Conservation (phyloP, 2,329 filamentous ascomycete species). For the Fusarium secorum region DNA sequence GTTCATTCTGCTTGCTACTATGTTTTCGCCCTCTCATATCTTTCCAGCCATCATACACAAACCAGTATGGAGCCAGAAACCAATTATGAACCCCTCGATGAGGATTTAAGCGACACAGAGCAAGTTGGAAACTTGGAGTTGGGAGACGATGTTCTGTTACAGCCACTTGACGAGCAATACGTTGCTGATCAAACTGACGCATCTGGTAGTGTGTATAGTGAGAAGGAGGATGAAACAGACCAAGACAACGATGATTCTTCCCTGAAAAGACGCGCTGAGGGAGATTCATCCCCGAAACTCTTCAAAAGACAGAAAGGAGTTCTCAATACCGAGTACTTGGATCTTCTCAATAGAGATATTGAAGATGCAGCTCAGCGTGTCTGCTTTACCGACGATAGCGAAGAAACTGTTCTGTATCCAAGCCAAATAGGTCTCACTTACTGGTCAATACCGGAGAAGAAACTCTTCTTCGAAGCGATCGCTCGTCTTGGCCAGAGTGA, state of each 20-base stretch:
- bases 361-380: conserved; percentile 56
- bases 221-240: conserved; percentile 15
- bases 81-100: conserved; percentile 25
- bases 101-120: conserved; percentile 17
- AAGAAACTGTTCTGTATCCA: conserved; percentile 43
- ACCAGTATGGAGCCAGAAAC: conserved; percentile 45
- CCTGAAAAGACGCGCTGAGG: conserved; percentile 45
- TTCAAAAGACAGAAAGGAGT: conserved; percentile 56
- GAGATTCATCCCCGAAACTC: conserved; percentile 40
- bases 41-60: conserved; percentile 32
- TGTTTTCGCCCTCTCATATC: conserved; percentile 39
- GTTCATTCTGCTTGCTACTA: conserved; percentile 34
- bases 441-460: conserved; percentile 79
- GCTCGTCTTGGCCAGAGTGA: conserved; percentile 70
- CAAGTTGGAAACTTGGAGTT: conserved; percentile 14
- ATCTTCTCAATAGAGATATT: conserved; percentile 65
- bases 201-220: conserved; percentile 23
- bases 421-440: conserved; percentile 72
- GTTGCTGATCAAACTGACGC: conserved; percentile 5
- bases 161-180: background rate
- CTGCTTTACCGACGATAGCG: conserved; percentile 43
- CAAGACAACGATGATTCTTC: conserved; percentile 22
- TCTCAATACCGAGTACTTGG: conserved; percentile 58
- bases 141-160: background rate
- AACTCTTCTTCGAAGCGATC: conserved; percentile 71